Base-by-base conservation (phyloP, 441 rosid species). In the Bocquillonia castaneifolia region DNA sequence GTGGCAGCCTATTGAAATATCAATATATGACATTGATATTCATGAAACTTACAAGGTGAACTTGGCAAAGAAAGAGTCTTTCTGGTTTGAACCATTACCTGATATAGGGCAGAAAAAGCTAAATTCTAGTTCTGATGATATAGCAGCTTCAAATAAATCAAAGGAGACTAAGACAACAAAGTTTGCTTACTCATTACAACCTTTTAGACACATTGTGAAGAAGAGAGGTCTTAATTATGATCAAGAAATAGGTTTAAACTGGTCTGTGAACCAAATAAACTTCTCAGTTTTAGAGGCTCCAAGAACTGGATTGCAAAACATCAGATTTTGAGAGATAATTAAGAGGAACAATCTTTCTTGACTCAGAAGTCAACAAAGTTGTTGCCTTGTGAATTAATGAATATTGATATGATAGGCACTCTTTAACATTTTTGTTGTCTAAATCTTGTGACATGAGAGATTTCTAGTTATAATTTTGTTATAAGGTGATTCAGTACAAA, bases 11-110 rank as follows among this genome's bases (percentile, higher is more conserved):
- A 18, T 74, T 28, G 65, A 80, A 32, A 8, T 74, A 48, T 39
- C 44, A 42, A 59, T 74, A 1, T 25, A 59, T 39, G 77, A 80
- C 50, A 57, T 64, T 17, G 77, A 74, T 42, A 72, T 70, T n/a
- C 1, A 66, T 1, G 79, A 74, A 52, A 69, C 52, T n/a, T 77
- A 74, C 53, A 67, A 44, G 50, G 72, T 56, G 26, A 70, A 69
- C 0, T 67, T 80, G 34, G 66, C 34, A 26, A 74, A 77, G 72
- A 80, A 80, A 37, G 69, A 77, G 53, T 48, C 75, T 0, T 80
- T 80, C 18, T 80, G 79, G 80, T 80, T 77, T 23, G 77, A 80
- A 10, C 81, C 81, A 31, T 25, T 80, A 28, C 81, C 83, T 58
- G 79, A 72, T 22, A 66, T 54, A 10, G 68, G 31, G 20, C 59